These are phyloP conservation scores for Diaporthe caulivora DNA, from an alignment of 2,329 filamentous ascomycete species.

Conservation along the genomic window DNA sequence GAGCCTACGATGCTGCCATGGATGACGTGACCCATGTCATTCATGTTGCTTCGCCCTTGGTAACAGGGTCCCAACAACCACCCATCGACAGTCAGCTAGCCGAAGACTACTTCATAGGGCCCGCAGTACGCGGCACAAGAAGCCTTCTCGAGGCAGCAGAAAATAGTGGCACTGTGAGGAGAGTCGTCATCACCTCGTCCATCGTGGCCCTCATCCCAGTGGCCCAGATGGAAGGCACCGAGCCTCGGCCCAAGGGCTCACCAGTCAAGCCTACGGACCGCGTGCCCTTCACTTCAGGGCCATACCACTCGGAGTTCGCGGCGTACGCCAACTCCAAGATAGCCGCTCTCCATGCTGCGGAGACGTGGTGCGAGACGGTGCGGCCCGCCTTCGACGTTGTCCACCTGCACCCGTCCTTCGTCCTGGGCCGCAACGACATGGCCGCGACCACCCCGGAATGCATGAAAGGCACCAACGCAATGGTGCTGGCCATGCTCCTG, in stretches of 20 bases:
- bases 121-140: conserved; percentile 40
- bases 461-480: conserved; percentile 51
- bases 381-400: conserved; percentile 52
- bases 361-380: conserved; percentile 49
- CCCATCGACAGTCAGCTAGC: conserved; percentile 23
- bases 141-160: conserved; percentile 40
- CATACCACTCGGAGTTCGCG: conserved; percentile 48
- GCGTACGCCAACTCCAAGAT: conserved; percentile 54
- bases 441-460: conserved; percentile 45
- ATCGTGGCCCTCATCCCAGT: conserved; percentile 43
- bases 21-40: conserved; percentile 39
- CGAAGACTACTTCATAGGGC: conserved; percentile 39
- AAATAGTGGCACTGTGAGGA: conserved; percentile 33
- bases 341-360: conserved; percentile 48
- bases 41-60: conserved; percentile 40
- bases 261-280: conserved; percentile 37
- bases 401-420: conserved; percentile 52
- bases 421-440: conserved; percentile 53
- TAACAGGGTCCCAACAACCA: conserved; percentile 32
- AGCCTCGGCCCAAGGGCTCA: conserved; percentile 20
- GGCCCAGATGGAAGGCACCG: conserved; percentile 41
- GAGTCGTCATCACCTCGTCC: conserved; percentile 48
- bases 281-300: conserved; percentile 40
- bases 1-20: conserved; percentile 39
- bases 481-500: conserved; percentile 50